Conservation (phyloP, 805 yeast genomes). For the Torulaspora maleeae region DNA sequence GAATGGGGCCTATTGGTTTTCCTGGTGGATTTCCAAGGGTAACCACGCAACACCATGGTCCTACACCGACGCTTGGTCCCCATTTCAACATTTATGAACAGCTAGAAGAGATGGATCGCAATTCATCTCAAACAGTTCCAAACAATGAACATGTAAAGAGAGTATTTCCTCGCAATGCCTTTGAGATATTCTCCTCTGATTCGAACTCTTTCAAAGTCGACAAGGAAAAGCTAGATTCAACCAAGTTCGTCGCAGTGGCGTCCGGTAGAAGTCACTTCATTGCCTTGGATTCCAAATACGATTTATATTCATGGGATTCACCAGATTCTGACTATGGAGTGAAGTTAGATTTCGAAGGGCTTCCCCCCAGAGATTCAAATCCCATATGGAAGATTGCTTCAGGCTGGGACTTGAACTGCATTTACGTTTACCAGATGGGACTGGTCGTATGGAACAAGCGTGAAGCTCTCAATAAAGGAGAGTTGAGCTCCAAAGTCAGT, state of each 20-base stretch:
- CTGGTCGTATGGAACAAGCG: constrained; percentile 53
- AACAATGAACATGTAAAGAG: constrained; percentile 29
- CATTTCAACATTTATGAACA: constrained; percentile 29
- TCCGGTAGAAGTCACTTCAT: constrained; percentile 64
- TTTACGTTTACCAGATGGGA: constrained; percentile 47
- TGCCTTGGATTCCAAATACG: constrained; percentile 48
- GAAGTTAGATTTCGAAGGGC: constrained; percentile 37
- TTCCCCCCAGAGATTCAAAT: constrained; percentile 21
- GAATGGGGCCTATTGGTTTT: constrained; percentile 19
- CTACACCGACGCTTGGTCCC: constrained; percentile 24
- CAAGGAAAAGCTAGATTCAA: constrained; percentile 19
- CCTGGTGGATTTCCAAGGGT: constrained; percentile 16
- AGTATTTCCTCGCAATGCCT: constrained; percentile 28
- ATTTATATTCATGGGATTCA: constrained; percentile 61
- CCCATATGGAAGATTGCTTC: constrained; percentile 48
- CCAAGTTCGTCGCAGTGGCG: constrained; percentile 45
- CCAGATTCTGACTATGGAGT: constrained; percentile 42
- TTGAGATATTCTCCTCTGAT: constrained; percentile 19
- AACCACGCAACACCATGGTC: constrained; percentile 12
- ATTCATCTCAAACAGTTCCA: constrained; percentile 20
- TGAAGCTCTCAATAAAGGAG: constrained; percentile 29
- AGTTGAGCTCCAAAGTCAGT: constrained; percentile 37
- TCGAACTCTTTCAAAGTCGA: constrained; percentile 13
- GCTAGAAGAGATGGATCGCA: constrained; percentile 22
- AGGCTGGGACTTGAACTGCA: constrained; percentile 63